Percentiles rank a stretch among this genome's conserved stretches.
Evolutionary conservation across 768 basidiomycete species (phyloP).

Genomic region (Leccinum incarnatum): DNA sequence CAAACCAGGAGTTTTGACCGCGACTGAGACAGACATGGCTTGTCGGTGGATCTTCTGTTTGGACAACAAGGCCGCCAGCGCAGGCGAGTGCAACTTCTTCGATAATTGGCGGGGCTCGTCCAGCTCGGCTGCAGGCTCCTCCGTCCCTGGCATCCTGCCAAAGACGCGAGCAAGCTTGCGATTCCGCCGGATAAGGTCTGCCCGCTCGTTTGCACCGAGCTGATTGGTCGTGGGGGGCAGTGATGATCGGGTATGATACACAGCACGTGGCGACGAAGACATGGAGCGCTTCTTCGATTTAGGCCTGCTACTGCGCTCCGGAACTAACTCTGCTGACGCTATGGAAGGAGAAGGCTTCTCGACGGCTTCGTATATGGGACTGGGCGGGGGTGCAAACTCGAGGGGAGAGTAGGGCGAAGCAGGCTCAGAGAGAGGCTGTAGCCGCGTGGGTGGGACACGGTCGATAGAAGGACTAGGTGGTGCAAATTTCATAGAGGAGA

Average conservation of each 20-base stretch:
- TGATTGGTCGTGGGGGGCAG: slow-evolving; percentile 68
- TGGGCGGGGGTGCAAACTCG: slow-evolving; percentile 27
- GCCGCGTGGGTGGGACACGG: neutral
- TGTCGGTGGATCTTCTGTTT: slow-evolving; percentile 32
- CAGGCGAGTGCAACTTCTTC: slow-evolving; percentile 24
- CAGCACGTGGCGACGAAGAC: slow-evolving; percentile 28
- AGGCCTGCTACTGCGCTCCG: slow-evolving; percentile 31
- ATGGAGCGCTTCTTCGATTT: slow-evolving; percentile 26
- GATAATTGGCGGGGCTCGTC: slow-evolving; percentile 23
- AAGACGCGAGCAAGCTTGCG: slow-evolving; percentile 83
- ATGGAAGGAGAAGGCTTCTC: slow-evolving; percentile 46
- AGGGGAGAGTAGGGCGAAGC: slow-evolving; percentile 31
- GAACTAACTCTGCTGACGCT: slow-evolving; percentile 43
- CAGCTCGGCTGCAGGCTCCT: slow-evolving; percentile 26
- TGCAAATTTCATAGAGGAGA: slow-evolving; percentile 32
- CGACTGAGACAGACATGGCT: slow-evolving; percentile 31
- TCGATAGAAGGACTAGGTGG: slow-evolving; percentile 26
- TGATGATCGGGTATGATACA: slow-evolving; percentile 10
- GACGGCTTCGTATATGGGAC: neutral
- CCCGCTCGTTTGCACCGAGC: slow-evolving; percentile 61
- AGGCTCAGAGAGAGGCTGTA: slow-evolving; percentile 22
- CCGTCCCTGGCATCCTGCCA: slow-evolving; percentile 59
- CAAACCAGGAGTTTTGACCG: slow-evolving; percentile 16
- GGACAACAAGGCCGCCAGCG: slow-evolving; percentile 28
- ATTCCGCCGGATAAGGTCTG: slow-evolving; percentile 67